phyloP scores from a whole-genome alignment of 176 grass and related monocot genomes.

The Oryza punctata region DNA sequence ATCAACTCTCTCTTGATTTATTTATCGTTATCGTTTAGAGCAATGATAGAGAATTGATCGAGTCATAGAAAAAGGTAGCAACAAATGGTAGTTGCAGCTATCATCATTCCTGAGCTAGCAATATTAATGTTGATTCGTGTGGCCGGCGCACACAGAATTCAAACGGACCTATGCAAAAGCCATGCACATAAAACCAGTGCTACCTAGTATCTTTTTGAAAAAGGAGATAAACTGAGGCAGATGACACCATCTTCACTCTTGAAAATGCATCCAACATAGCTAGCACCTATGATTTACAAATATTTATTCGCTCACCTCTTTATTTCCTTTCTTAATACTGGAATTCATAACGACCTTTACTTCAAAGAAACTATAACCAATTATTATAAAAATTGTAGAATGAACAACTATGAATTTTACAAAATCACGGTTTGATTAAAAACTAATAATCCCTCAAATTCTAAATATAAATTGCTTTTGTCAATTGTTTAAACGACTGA shows the following conservation, averaged over 20 bases:
- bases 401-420: no score
- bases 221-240: neutral
- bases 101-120: slow-evolving; percentile 1
- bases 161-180: neutral
- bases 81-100: neutral
- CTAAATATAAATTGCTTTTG: no score
- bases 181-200: neutral
- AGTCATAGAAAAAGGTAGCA: neutral
- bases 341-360: no score
- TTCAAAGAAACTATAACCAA: no score
- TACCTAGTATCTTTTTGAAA: neutral
- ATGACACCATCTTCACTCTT: neutral
- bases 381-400: no score
- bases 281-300: neutral
- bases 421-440: no score
- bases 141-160: neutral
- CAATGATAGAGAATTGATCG: neutral
- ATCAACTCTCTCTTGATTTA: neutral
- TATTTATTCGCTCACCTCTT: neutral
- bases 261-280: neutral
- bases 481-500: no score
- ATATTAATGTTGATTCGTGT: neutral
- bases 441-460: no score
- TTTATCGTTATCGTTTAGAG: neutral
- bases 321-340: no score